phyloP scores from a whole-genome alignment of 495 filamentous ascomycete genomes.

The Astrocystis sublimbata region DNA sequence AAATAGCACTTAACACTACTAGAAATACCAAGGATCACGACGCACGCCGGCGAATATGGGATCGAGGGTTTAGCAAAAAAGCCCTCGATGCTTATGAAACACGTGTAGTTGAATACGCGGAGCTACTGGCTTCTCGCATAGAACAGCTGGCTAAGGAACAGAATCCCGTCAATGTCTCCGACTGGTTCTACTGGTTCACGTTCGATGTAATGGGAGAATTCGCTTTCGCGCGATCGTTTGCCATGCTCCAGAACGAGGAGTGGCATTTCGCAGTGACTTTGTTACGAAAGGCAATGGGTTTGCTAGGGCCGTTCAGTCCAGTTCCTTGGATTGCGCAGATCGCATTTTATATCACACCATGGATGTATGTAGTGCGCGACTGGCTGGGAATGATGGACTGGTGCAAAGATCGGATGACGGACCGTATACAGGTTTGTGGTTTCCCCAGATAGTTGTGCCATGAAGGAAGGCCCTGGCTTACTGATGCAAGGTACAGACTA shows the following conservation, averaged over 20 bases:
- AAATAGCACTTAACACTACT: constrained; percentile 4
- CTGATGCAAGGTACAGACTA: constrained; percentile 9
- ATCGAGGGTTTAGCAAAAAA: constrained; percentile 24
- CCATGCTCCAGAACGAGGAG: constrained; percentile 40
- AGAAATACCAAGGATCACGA: not conserved
- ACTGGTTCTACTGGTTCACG: constrained; percentile 39
- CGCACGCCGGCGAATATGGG: not conserved
- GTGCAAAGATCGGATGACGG: constrained; percentile 37
- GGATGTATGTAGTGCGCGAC: constrained; percentile 31
- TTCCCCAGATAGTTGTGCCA: no score
- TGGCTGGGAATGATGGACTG: constrained; percentile 36
- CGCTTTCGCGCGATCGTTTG: constrained; percentile 40
- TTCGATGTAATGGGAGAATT: constrained; percentile 51
- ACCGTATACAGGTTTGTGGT: constrained; percentile 29
- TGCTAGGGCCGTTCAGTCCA: constrained; percentile 37
- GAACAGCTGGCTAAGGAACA: constrained; percentile 14
- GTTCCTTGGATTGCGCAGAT: constrained; percentile 43
- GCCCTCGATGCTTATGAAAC: constrained; percentile 26
- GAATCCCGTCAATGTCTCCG: constrained; percentile 22
- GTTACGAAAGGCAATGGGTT: constrained; percentile 35
- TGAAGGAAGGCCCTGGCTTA: no score
- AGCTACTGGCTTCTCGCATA: constrained; percentile 30
- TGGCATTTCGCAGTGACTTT: constrained; percentile 36
- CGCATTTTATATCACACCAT: constrained; percentile 29
- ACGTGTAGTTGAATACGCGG: constrained; percentile 28